Percentiles rank a stretch among this genome's conserved stretches.
phyloP scores from a whole-genome alignment of 208 protist genomes.

The Tritrichomonas foetus region DNA sequence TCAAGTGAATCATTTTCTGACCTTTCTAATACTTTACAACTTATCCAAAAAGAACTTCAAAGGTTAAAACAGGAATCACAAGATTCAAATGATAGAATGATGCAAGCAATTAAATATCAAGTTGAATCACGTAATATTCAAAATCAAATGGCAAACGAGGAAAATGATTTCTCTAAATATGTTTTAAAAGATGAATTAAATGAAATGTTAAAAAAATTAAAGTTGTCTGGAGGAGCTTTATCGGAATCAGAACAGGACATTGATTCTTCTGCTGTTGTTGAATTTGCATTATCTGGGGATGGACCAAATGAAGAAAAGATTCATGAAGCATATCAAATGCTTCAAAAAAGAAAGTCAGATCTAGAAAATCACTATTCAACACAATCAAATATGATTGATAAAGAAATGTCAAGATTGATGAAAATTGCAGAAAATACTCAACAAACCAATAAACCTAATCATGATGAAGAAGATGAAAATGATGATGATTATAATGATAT shows the following conservation, averaged over 20 bases:
- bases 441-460: not conserved
- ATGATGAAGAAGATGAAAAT: not conserved
- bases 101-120: not conserved
- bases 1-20: not conserved
- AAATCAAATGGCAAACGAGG: not conserved
- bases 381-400: not conserved
- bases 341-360: not conserved
- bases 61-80: not conserved
- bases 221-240: not conserved
- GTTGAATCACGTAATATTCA: not conserved
- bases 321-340: not conserved
- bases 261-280: not conserved
- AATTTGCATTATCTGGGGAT: not conserved
- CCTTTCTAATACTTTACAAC: not conserved
- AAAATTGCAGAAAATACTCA: not conserved
- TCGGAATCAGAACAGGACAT: not conserved
- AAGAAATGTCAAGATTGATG: not conserved
- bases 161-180: not conserved
- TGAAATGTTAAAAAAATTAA: not conserved
- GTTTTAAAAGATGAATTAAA: not conserved
- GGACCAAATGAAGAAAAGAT: not conserved
- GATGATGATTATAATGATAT: not conserved
- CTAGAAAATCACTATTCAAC: not conserved
- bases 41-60: conserved; percentile 13
- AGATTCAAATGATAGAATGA: conserved; percentile 25